These are phyloP conservation scores for Ligustrum vulgare DNA, from an alignment of 257 asterid genomes.

Conservation along the genomic window DNA sequence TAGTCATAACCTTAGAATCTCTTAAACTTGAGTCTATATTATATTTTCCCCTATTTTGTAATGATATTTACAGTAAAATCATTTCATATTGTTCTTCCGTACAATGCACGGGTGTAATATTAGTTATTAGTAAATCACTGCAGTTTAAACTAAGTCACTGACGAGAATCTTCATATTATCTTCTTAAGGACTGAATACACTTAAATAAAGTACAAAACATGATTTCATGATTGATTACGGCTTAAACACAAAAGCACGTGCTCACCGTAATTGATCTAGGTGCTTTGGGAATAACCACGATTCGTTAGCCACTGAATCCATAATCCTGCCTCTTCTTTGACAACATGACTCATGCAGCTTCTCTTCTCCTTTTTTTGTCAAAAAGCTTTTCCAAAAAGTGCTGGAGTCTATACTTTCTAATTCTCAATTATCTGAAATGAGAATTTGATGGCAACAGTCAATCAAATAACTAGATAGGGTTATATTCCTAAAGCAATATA, in stretches of 20 bases:
- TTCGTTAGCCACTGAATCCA: slow-evolving; percentile 42
- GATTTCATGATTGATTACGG: not conserved
- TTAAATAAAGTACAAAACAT: too few relatives aligned
- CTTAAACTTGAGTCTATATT: too few relatives aligned
- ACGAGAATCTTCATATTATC: not conserved
- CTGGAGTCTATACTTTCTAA: slow-evolving; percentile 35
- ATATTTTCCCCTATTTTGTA: too few relatives aligned
- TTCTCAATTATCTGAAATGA: slow-evolving; percentile 31
- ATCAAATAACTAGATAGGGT: not conserved
- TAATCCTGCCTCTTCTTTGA: slow-evolving; percentile 52
- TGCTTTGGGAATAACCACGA: slow-evolving; percentile 62
- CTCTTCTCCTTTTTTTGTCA: slow-evolving; percentile 38
- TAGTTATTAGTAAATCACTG: not conserved
- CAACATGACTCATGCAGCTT: slow-evolving; percentile 69
- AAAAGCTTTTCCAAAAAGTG: slow-evolving; percentile 37
- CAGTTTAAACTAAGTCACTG: not conserved
- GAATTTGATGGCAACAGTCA: slow-evolving; percentile 19
- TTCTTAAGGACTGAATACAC: not conserved
- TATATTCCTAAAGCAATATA: not conserved
- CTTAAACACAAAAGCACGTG: slow-evolving; percentile 9
- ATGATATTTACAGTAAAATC: too few relatives aligned
- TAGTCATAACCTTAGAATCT: too few relatives aligned
- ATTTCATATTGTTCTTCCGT: too few relatives aligned
- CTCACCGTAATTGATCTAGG: slow-evolving; percentile 74
- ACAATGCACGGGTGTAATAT: too few relatives aligned